A percentile compares a stretch with the other conserved stretches of the same genome.
Conservation (phyloP, 179 eudicot species). For the Sideroxylon spinosum region DNA sequence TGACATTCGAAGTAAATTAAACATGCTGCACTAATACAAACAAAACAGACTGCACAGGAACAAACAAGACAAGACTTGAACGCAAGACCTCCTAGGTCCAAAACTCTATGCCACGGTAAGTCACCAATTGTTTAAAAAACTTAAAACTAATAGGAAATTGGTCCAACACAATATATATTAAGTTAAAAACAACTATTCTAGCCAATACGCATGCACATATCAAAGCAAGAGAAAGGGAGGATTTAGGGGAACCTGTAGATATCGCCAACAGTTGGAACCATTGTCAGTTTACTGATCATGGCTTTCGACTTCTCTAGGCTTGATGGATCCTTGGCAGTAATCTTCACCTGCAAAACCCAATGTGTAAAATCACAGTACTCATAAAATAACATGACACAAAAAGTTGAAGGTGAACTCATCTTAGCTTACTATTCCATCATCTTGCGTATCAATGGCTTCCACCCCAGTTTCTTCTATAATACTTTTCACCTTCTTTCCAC, state of each 20-base stretch:
- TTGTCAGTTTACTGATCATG: constrained; percentile 68
- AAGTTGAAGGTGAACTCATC: constrained; percentile 8
- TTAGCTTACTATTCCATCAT: constrained; percentile 73
- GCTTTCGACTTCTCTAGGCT: constrained; percentile 82
- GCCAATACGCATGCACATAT: not conserved
- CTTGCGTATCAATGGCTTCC: constrained; percentile 78
- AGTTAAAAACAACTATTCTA: not conserved
- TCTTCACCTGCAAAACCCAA: constrained; percentile 60
- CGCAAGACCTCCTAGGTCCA: not conserved
- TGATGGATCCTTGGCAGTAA: constrained; percentile 59
- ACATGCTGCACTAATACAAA: not conserved
- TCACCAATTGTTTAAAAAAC: too few relatives aligned
- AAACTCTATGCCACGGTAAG: not conserved
- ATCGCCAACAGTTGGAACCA: constrained; percentile 90
- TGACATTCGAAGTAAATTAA: too few relatives aligned
- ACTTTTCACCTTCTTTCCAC: constrained; percentile 91
- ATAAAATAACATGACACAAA: not conserved
- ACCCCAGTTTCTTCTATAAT: constrained; percentile 95
- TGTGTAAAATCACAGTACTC: constrained; percentile 2
- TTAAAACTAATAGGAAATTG: too few relatives aligned
- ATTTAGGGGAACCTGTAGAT: constrained; percentile 54
- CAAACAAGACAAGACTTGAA: not conserved
- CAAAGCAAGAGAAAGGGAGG: not conserved
- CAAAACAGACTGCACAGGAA: not conserved
- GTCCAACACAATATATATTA: not conserved